phyloP scores from a whole-genome alignment of 2,329 filamentous ascomycete genomes.

The Rachicladosporium sp. region DNA sequence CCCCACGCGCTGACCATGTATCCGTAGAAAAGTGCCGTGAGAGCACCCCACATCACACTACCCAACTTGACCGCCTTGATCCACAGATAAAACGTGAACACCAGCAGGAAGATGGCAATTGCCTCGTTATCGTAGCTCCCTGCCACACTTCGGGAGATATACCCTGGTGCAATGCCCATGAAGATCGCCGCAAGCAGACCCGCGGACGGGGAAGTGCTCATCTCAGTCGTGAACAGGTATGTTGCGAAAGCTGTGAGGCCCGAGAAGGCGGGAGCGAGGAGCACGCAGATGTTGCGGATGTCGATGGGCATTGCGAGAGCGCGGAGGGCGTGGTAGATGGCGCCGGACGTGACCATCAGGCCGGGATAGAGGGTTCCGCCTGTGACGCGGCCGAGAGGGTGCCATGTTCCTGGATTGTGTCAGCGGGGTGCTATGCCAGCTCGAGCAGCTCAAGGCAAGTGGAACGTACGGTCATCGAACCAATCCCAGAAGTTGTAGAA shows the following conservation, averaged over 20 bases:
- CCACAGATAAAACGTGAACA: constrained; percentile 98
- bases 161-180: constrained; percentile 95
- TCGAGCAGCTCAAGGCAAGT: not conserved
- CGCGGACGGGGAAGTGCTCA: constrained; percentile 85
- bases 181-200: constrained; percentile 88
- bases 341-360: constrained; percentile 96
- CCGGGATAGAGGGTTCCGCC: constrained; percentile 98
- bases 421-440: not conserved
- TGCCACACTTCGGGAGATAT: constrained; percentile 94
- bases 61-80: constrained; percentile 96
- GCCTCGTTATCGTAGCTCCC: constrained; percentile 99
- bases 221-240: constrained; percentile 92
- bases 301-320: constrained; percentile 85
- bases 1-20: constrained; percentile 99
- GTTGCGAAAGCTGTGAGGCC: constrained; percentile 85
- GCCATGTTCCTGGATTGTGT: constrained; percentile 64
- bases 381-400: constrained; percentile 93
- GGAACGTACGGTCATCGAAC: constrained; percentile 79
- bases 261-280: constrained; percentile 88
- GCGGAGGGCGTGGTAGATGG: constrained; percentile 87
- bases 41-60: constrained; percentile 89
- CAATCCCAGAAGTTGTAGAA: constrained; percentile 99
- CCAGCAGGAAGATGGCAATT: constrained; percentile 95
- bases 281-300: constrained; percentile 96
- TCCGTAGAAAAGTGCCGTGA: constrained; percentile 92